phyloP scores from a whole-genome alignment of 2,329 filamentous ascomycete genomes.

The Fusarium austroafricanum region DNA sequence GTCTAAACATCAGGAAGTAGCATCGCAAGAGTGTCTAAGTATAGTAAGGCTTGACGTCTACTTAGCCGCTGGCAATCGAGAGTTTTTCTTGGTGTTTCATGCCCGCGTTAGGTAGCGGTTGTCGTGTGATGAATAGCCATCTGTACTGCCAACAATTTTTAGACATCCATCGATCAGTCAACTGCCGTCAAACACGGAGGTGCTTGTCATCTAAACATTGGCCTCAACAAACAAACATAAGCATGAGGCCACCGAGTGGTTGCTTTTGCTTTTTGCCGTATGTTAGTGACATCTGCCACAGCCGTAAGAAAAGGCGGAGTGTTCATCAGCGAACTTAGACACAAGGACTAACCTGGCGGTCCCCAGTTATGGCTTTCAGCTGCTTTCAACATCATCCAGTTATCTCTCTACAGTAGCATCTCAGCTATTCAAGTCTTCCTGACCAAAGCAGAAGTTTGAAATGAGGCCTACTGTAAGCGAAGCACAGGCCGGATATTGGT shows the following conservation, averaged over 20 bases:
- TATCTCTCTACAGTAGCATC: not conserved
- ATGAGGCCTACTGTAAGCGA: slow-evolving; percentile 5
- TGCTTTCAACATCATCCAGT: not conserved
- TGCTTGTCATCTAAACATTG: not conserved
- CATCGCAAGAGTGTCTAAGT: slow-evolving; percentile 6
- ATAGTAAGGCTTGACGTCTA: not conserved
- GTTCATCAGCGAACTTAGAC: not conserved
- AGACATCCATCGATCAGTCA: not conserved
- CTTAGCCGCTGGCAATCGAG: not conserved
- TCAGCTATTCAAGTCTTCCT: not conserved
- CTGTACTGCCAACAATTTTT: not conserved
- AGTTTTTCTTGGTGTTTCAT: not conserved
- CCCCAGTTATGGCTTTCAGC: not conserved
- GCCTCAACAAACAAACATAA: not conserved
- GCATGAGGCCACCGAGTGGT: not conserved
- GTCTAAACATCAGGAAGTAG: not conserved
- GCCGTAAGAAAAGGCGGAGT: not conserved
- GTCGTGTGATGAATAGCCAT: not conserved
- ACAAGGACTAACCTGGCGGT: not conserved
- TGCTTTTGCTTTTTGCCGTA: not conserved
- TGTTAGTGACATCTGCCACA: not conserved
- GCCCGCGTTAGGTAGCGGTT: not conserved
- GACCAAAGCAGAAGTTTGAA: not conserved
- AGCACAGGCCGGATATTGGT: slow-evolving; percentile 14
- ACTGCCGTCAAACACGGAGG: not conserved